Evolutionary conservation across 306 rosid species (phyloP).

Genomic region (Alnus rubra): DNA sequence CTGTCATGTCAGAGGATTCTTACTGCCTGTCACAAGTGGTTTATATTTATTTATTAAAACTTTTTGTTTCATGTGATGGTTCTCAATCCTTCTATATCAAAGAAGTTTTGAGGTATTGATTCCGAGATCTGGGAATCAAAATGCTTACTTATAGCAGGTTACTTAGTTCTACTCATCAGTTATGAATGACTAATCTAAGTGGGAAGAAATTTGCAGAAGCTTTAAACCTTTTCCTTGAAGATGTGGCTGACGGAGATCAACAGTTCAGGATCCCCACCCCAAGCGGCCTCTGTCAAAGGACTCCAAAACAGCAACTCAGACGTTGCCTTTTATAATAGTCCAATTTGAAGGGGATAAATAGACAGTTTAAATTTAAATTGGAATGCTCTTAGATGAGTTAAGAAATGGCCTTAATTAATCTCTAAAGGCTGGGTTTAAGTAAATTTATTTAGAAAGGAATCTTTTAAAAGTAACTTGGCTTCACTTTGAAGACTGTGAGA

Average conservation of each 20-base stretch:
- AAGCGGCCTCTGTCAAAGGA: neutral
- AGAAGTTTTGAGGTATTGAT: neutral
- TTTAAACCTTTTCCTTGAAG: neutral
- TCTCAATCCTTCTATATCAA: neutral
- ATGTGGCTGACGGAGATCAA: neutral
- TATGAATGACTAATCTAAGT: neutral
- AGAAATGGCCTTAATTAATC: neutral
- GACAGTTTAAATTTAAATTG: neutral
- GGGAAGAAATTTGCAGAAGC: neutral
- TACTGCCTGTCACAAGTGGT: neutral
- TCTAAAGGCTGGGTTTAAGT: neutral
- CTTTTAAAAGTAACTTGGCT: neutral
- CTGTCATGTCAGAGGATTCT: neutral
- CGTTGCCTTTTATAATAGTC: neutral
- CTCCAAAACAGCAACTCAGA: neutral
- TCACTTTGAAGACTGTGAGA: neutral
- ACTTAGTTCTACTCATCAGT: neutral
- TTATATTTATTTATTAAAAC: neutral
- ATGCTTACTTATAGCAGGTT: neutral
- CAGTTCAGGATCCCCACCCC: neutral
- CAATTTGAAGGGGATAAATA: neutral
- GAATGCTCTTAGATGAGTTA: neutral
- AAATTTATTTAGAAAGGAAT: neutral
- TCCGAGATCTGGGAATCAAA: neutral
- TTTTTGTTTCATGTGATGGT: neutral